Base-by-base conservation (phyloP, 2,329 filamentous ascomycete genomes). In the Calonectria multiphialidica region DNA sequence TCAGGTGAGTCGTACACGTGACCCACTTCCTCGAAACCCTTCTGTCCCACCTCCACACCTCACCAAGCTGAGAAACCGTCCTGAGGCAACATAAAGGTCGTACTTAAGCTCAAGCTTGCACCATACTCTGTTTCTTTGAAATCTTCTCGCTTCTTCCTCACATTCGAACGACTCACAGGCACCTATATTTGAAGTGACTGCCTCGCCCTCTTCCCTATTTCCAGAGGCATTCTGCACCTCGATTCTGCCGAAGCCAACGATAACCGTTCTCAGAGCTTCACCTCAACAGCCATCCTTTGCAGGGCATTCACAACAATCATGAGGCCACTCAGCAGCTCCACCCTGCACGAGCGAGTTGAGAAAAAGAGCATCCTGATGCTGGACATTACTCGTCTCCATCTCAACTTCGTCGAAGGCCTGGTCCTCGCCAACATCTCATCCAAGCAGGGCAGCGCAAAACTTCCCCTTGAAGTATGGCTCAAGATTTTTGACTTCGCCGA, bases 341-440 rank as follows among this genome's bases (percentile, higher is more conserved):
- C 8, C 23, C 30, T 68, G 2, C n/a, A 53, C 2, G 15, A 1
- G 8, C 66, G 44, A 23, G 28, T 70, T 40, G 47, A 59, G 40
- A 37, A 59, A 18, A 57, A 57, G 28, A 57, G 47, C n/a, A 66
- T 70, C 23, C 35, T 59, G 49, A 65, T 70, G 21, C 50, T 70
- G 6, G 13, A 70, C 15, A 7, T 42, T 57, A 61, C 49, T 18
- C 40, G 61, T 23, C 21, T 70, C 30, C 30, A 9, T 5, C 9
- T 57, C 30, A 18, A 35, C 49, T 66, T 40, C 30, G 21, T 70
- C 18, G 61, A 70, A 21, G 5, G 5, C 25, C 16, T 65, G 21
- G 50, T 50, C 30, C 68, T 61, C 25, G 33, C 30, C 61, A 66
- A 66, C 21, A 59, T 70, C 42, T 28, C 25, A 13, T 59, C 68